Percentiles rank a stretch among this genome's conserved stretches.
Conservation (phyloP, 192 early-diverging fungal genomes). For the Entomortierella parvispora region DNA sequence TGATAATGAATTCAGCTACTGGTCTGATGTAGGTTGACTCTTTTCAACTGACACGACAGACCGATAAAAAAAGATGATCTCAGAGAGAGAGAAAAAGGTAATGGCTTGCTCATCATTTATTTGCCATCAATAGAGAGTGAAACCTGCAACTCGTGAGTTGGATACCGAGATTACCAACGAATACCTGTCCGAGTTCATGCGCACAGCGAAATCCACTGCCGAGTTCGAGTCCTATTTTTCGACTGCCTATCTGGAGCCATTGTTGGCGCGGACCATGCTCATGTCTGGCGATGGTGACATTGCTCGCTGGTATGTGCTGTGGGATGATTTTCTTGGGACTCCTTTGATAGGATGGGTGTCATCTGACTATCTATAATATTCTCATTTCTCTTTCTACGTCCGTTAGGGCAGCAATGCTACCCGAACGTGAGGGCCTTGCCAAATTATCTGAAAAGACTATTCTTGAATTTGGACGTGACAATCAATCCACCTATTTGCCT, state of each 20-base stretch:
- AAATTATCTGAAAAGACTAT: slow-evolving; percentile 27
- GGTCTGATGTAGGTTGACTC: slow-evolving; percentile 24
- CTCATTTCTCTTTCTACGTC: not conserved
- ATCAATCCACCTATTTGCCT: slow-evolving; percentile 26
- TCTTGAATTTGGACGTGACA: slow-evolving; percentile 24
- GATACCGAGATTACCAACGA: slow-evolving; percentile 30
- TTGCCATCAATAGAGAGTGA: slow-evolving; percentile 14
- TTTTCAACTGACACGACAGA: too few species aligned
- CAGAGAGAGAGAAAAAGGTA: too few species aligned
- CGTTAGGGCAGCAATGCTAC: slow-evolving; percentile 20
- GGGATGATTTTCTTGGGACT: not conserved
- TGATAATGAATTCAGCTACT: not conserved
- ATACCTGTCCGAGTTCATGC: slow-evolving; percentile 33
- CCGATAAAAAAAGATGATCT: too few species aligned
- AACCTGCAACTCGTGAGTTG: slow-evolving; percentile 3
- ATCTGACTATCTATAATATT: too few species aligned
- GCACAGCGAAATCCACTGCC: slow-evolving; percentile 18
- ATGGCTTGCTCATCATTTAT: too few species aligned
- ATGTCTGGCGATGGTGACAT: slow-evolving; percentile 25
- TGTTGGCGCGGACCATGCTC: slow-evolving; percentile 43
- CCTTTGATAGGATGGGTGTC: too few species aligned
- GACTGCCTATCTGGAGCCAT: slow-evolving; percentile 25
- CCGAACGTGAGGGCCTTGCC: slow-evolving; percentile 18
- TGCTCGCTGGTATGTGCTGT: slow-evolving; percentile 23
- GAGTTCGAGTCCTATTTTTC: slow-evolving; percentile 36